These are phyloP conservation scores for Tetrapisispora namnaoensis DNA, from an alignment of 805 yeast species.

Conservation along the genomic window DNA sequence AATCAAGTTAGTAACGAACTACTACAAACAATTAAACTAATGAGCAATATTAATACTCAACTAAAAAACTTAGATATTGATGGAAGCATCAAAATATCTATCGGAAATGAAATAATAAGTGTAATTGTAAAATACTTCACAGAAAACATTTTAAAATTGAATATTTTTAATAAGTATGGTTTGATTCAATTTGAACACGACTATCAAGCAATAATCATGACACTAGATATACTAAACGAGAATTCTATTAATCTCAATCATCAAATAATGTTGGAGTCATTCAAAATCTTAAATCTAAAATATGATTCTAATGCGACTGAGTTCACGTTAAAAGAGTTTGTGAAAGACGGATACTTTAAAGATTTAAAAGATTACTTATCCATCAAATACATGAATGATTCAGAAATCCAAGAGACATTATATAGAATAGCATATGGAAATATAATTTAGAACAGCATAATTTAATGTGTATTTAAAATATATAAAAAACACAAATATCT, in stretches of 20 bases:
- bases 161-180: conserved; percentile 29
- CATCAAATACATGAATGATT: conserved; percentile 20
- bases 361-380: conserved; percentile 16
- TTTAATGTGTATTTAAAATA: neutral
- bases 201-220: conserved; percentile 22
- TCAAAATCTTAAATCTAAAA: conserved; percentile 24
- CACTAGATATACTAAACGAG: conserved; percentile 17
- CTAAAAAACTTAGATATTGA: conserved; percentile 11
- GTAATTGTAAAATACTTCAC: conserved; percentile 26
- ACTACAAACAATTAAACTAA: conserved; percentile 20
- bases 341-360: conserved; percentile 24
- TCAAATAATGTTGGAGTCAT: conserved; percentile 14
- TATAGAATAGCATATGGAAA: conserved; percentile 26
- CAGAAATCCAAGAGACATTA: conserved; percentile 31
- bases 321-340: conserved; percentile 17
- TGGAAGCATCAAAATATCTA: conserved; percentile 8
- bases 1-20: conserved; percentile 16
- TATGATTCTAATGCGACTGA: conserved; percentile 14
- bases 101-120: conserved; percentile 21
- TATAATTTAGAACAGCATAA: conserved; percentile 8
- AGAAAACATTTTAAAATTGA: conserved; percentile 30
- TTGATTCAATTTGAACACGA: conserved; percentile 28
- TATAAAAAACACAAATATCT: too few species aligned
- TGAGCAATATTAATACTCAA: conserved; percentile 11
- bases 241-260: conserved; percentile 12